Evolutionary conservation across 225 moss, liverwort and hornwort species (phyloP), one percentile per base, ranked within the genome.

Genomic region (Straminergon stramineum): DNA sequence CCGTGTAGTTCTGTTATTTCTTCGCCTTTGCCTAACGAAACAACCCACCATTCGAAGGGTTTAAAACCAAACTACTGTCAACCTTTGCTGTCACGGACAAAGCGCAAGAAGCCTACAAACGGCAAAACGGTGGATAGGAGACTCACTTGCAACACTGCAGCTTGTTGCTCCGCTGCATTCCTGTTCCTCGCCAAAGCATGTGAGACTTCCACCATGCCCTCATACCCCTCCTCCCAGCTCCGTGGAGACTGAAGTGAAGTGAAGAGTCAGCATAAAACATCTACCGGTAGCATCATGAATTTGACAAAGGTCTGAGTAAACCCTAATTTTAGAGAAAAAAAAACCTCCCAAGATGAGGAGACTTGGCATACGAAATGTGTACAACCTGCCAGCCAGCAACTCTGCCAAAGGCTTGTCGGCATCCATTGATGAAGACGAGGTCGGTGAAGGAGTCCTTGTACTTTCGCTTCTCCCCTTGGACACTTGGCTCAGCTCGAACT

Each of bases 171-270:
- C 17, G 95, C 94, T 37, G 97, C 95, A 53, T 95, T 93, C 87
- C 88, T 92, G 79, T 94, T 96, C 82, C 91, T 87, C 90, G 96
- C 97, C 89, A 98, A 66, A 57, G 98, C 98, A 85, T 97, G 97
- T 12, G 98, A 98, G 14, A 98, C 95, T 90, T 98, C 98, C 90
- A 98, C 97, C 98, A 98, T 98, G 51, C 98, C 98, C 87, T 95
- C 90, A 58, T 98, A 98, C 22, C 98, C 98, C 77, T 98, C 95
- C 89, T 96, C 90, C 97, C 97, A 98, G 92, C 93, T 96, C 82
- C 95, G 93, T 41, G 95, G 88, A 57, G 98, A 98, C 97, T 98
- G 85, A 87, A 92, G 51, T 97, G 79, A 89, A 92, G 45, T 87
- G 37, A 67, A 79, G 51, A n/a, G 45, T 83, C 85, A 82, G 48